Evolutionary conservation across 345 rosid genomes (phyloP).

Genomic region (Brassica incana): DNA sequence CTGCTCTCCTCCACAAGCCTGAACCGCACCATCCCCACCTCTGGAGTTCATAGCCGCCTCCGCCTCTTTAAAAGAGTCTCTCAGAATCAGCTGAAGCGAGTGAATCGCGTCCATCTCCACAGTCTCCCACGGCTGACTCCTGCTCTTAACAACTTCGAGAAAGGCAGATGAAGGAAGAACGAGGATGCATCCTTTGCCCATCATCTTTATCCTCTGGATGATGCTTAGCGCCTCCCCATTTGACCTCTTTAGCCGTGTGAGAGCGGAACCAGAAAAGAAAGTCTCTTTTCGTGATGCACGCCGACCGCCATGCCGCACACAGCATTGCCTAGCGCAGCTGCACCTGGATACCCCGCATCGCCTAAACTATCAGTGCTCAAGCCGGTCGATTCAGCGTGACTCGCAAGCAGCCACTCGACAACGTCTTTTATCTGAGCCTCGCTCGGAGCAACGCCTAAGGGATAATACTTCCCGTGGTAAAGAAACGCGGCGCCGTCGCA

Average conservation of each 20-base stretch:
- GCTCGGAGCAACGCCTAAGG: slow-evolving; percentile 80
- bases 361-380: slow-evolving; percentile 89
- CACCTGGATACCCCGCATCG: slow-evolving; percentile 90
- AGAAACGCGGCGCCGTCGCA: slow-evolving; percentile 93
- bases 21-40: slow-evolving; percentile 25
- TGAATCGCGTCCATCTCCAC: slow-evolving; percentile 99
- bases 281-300: slow-evolving; percentile 75
- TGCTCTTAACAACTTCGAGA: slow-evolving; percentile 94
- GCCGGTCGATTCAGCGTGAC: slow-evolving; percentile 90
- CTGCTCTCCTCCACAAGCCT: slow-evolving; percentile 45
- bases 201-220: slow-evolving; percentile 96
- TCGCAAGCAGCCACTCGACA: slow-evolving; percentile 81
- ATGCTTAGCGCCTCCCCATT: slow-evolving; percentile 99
- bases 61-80: slow-evolving; percentile 81
- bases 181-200: slow-evolving; percentile 93
- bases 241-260: slow-evolving; percentile 87
- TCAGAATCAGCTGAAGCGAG: slow-evolving; percentile 87
- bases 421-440: slow-evolving; percentile 83
- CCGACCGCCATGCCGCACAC: slow-evolving; percentile 99
- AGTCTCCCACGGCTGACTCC: slow-evolving; percentile 90
- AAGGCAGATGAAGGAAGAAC: slow-evolving; percentile 96
- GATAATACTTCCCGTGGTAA: slow-evolving; percentile 72
- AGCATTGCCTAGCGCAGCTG: slow-evolving; percentile 83
- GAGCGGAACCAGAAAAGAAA: slow-evolving; percentile 98
- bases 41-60: slow-evolving; percentile 28